phyloP scores from a whole-genome alignment of 2,329 filamentous ascomycete genomes.

The Apiospora rasikravindrae region DNA sequence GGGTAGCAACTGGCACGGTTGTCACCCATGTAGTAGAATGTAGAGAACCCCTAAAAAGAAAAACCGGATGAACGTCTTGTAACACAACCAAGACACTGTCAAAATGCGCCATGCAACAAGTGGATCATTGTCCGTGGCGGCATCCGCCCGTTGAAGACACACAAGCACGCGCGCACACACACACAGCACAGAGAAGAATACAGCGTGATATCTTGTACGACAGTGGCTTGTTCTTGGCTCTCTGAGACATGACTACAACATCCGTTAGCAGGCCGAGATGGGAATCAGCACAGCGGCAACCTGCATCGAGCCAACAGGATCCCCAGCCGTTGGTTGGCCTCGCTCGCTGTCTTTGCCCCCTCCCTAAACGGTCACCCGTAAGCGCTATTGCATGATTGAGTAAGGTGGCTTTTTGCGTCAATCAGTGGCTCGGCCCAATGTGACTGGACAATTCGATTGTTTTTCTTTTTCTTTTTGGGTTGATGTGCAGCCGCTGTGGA shows the following conservation, averaged over 20 bases:
- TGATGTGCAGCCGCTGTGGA: neutral
- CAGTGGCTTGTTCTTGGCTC: neutral
- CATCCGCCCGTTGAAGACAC: neutral
- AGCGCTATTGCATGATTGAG: constrained; percentile 12
- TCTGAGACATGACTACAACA: neutral
- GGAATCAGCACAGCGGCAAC: neutral
- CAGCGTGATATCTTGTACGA: constrained; percentile 10
- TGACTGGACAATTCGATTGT: neutral
- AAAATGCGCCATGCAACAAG: neutral
- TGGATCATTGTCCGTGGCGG: neutral
- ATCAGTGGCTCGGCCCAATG: neutral
- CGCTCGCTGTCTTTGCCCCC: neutral
- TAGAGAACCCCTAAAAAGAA: neutral
- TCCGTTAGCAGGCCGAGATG: neutral
- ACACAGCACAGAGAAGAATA: neutral
- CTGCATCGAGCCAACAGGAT: constrained; percentile 6
- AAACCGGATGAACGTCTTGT: constrained; percentile 1
- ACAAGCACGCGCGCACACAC: neutral
- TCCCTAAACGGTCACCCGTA: neutral
- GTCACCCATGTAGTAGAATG: neutral
- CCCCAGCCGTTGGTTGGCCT: neutral
- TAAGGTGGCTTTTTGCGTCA: neutral
- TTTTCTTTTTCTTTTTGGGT: neutral
- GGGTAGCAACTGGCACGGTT: constrained; percentile 7
- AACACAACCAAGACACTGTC: neutral